A percentile compares a stretch with the other conserved stretches of the same genome.
Evolutionary conservation across 768 basidiomycete genomes (phyloP).

Genomic region (Psilocybe sp.): DNA sequence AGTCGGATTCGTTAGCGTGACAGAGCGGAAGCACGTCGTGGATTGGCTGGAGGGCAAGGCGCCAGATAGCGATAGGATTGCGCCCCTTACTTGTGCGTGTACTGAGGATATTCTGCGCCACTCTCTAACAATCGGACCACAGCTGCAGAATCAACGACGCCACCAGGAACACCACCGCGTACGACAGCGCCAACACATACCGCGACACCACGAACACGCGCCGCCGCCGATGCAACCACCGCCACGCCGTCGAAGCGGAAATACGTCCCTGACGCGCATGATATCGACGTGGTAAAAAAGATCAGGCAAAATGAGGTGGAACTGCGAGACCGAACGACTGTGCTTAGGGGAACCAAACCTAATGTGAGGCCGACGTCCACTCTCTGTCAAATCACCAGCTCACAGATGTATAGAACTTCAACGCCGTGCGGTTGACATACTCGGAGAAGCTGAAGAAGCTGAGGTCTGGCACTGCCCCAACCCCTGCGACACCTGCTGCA

Average conservation of each 20-base stretch:
- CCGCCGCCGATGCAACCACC: constrained; percentile 23
- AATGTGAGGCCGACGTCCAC: constrained; percentile 55
- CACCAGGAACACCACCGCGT: constrained; percentile 49
- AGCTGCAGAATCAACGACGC: constrained; percentile 35
- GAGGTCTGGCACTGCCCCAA: constrained; percentile 42
- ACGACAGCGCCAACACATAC: constrained; percentile 24
- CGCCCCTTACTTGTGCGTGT: constrained; percentile 41
- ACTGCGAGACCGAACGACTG: constrained; percentile 77
- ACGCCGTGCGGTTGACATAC: constrained; percentile 60
- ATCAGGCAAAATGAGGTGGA: constrained; percentile 78
- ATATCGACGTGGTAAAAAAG: constrained; percentile 84
- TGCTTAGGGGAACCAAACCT: constrained; percentile 77
- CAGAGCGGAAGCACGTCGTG: constrained; percentile 81
- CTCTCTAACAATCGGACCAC: neutral
- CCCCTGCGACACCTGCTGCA: constrained; percentile 36
- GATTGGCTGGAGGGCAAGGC: constrained; percentile 78
- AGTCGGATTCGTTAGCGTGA: constrained; percentile 78
- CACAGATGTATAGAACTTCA: constrained; percentile 64
- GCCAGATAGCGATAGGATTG: constrained; percentile 47
- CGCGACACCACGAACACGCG: constrained; percentile 25
- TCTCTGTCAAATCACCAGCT: neutral
- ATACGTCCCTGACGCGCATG: constrained; percentile 75
- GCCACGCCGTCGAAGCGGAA: constrained; percentile 65
- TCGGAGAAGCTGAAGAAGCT: constrained; percentile 78
- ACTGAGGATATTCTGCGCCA: neutral